Conservation (phyloP, 2,329 filamentous ascomycete genomes). For the Hypoxylon sp. region DNA sequence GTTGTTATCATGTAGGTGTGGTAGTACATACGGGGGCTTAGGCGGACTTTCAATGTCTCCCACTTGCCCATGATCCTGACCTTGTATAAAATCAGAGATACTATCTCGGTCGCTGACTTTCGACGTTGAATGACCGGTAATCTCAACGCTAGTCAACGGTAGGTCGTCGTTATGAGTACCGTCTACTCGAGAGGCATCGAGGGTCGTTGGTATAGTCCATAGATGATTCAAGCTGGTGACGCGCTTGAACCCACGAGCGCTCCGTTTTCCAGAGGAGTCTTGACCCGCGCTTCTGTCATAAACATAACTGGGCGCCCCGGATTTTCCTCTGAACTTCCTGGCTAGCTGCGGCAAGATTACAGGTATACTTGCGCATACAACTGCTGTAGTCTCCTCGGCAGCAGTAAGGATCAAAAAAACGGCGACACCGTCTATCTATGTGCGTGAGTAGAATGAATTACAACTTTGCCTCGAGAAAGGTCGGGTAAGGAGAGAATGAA, state of each 20-base stretch:
- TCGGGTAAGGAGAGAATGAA: background rate
- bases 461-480: background rate
- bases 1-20: background rate
- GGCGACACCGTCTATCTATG: constrained; percentile 46
- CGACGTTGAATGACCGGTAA: constrained; percentile 20
- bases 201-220: constrained; percentile 36
- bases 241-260: constrained; percentile 44
- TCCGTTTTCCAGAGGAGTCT: constrained; percentile 37
- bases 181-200: constrained; percentile 30
- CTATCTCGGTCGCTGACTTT: constrained; percentile 7
- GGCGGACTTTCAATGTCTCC: constrained; percentile 15
- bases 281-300: constrained; percentile 24
- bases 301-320: constrained; percentile 17
- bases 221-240: constrained; percentile 44
- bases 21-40: background rate
- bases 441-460: background rate
- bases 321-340: constrained; percentile 27
- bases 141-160: constrained; percentile 37
- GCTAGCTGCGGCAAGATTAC: constrained; percentile 43
- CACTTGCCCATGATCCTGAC: background rate
- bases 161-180: constrained; percentile 35
- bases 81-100: constrained; percentile 3
- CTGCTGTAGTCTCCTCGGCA: constrained; percentile 50
- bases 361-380: constrained; percentile 49
- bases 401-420: constrained; percentile 48